Evolutionary conservation across 768 basidiomycete species (phyloP).

Genomic region (Boletus sensibilis): DNA sequence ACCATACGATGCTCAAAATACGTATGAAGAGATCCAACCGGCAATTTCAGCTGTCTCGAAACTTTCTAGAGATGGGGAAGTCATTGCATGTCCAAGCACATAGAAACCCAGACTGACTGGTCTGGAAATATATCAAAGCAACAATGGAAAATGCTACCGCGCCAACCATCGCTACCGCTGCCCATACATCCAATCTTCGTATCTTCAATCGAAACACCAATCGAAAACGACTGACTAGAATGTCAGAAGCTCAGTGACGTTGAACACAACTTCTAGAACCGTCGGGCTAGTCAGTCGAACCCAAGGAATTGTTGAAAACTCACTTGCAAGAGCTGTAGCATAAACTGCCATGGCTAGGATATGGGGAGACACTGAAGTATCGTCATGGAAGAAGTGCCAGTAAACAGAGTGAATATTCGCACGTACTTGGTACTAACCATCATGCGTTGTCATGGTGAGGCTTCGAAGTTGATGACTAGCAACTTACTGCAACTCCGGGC

Average conservation of each 20-base stretch:
- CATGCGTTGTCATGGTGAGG: too few species aligned
- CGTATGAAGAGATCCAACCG: not conserved
- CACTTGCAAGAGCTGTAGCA: not conserved
- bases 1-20: constrained; percentile 10
- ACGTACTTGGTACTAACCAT: too few species aligned
- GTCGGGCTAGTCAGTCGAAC: not conserved
- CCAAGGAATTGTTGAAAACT: not conserved
- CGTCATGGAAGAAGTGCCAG: not conserved
- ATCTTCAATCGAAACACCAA: constrained; percentile 6
- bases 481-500: too few species aligned
- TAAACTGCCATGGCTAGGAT: not conserved
- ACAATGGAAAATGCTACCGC: not conserved
- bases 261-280: not conserved
- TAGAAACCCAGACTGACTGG: not conserved
- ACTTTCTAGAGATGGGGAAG: not conserved
- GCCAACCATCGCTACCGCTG: not conserved
- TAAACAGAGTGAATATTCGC: too few species aligned
- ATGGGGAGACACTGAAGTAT: not conserved
- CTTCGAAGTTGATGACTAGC: too few species aligned
- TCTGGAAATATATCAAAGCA: not conserved
- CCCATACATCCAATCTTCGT: constrained; percentile 12
- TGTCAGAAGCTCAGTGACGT: not conserved
- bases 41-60: not conserved
- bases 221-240: constrained; percentile 3
- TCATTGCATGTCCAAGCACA: not conserved